Conservation (phyloP, 345 rosid genomes). For the Pistacia vera region DNA sequence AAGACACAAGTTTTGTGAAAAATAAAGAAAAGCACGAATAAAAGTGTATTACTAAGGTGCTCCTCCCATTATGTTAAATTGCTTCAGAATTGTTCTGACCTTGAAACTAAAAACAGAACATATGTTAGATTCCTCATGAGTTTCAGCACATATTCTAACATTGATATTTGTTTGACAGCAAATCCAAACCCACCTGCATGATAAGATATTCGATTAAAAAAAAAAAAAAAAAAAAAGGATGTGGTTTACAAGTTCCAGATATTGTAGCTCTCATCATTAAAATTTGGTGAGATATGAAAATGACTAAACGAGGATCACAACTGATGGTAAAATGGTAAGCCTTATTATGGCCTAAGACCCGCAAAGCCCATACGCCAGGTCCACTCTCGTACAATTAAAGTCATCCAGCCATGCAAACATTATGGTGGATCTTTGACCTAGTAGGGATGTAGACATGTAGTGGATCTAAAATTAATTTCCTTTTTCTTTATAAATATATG, state of each 20-base stretch:
- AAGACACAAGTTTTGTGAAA: slow-evolving; percentile 28
- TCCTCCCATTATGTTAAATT: too few species aligned
- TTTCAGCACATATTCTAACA: too few species aligned
- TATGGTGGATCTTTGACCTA: background rate
- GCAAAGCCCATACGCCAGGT: background rate
- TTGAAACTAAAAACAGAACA: too few species aligned
- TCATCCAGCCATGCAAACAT: background rate
- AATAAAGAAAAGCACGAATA: background rate
- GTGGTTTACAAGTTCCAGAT: background rate
- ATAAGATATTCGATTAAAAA: background rate
- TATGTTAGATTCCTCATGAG: too few species aligned
- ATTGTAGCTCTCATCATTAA: too few species aligned
- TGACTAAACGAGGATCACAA: background rate
- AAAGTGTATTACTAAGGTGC: background rate
- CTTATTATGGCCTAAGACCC: background rate
- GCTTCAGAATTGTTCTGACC: too few species aligned
- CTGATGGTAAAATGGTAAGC: background rate
- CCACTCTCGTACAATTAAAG: background rate
- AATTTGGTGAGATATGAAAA: background rate
- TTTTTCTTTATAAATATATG: background rate
- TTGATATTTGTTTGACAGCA: too few species aligned
- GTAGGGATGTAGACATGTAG: background rate
- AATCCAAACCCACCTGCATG: background rate
- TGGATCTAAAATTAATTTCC: background rate
- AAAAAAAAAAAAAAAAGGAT: background rate